These are phyloP conservation scores for Galerina marginata DNA, from an alignment of 768 basidiomycete species.

Conservation along the genomic window DNA sequence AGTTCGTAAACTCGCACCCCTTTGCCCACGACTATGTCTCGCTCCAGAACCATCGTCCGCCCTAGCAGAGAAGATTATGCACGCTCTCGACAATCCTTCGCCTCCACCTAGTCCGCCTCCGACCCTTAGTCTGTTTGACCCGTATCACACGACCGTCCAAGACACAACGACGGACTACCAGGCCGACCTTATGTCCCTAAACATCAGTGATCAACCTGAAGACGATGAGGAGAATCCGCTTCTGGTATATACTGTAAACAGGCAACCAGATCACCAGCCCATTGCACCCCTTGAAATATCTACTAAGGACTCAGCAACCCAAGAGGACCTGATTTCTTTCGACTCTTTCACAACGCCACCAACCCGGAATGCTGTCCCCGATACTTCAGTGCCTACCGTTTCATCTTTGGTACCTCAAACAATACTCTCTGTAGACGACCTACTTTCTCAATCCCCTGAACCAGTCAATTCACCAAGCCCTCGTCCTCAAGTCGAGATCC, in stretches of 20 bases:
- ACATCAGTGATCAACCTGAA: conserved; percentile 12
- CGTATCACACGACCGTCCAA: conserved; percentile 24
- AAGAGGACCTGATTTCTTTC: conserved; percentile 32
- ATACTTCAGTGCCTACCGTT: neutral
- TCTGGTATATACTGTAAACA: neutral
- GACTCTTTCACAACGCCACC: conserved; percentile 42
- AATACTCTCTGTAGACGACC: conserved; percentile 23
- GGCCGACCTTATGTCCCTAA: conserved; percentile 27
- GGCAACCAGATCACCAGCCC: neutral
- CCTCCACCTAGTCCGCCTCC: conserved; percentile 48
- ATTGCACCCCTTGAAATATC: conserved; percentile 4
- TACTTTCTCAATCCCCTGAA: conserved; percentile 23
- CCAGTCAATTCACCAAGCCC: neutral
- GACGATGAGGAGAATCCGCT: conserved; percentile 6
- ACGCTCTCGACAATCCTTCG: conserved; percentile 79
- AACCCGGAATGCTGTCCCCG: neutral
- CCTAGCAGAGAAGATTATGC: conserved; percentile 67
- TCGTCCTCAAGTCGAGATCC: neutral
- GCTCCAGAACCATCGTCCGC: conserved; percentile 67
- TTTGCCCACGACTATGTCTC: neutral
- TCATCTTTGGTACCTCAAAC: neutral
- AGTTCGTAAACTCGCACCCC: neutral
- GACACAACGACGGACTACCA: conserved; percentile 26
- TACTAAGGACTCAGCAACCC: neutral
- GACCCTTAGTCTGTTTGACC: conserved; percentile 30